Conservation (phyloP, 805 yeast genomes). For the Kodamaea jinghongensis region DNA sequence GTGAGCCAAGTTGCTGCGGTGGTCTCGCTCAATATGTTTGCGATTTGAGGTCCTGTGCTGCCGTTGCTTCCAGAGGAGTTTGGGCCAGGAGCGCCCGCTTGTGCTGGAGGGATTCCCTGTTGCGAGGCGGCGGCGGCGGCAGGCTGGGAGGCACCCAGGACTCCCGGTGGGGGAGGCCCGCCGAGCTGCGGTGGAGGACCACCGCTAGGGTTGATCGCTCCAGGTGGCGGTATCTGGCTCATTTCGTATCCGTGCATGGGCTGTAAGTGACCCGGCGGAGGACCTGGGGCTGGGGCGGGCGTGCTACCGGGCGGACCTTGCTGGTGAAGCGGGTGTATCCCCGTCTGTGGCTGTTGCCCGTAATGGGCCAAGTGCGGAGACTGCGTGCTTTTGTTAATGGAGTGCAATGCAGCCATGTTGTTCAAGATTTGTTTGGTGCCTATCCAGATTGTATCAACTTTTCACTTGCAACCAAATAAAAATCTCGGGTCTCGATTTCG, state of each 20-base stretch:
- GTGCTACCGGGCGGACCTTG: no score
- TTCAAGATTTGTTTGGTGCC: conserved; percentile 1
- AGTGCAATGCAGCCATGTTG: conserved; percentile 10
- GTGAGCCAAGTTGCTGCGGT: conserved; percentile 87
- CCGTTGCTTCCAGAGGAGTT: conserved; percentile 3
- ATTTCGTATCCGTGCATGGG: conserved; percentile 9
- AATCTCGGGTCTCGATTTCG: no score
- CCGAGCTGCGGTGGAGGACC: conserved; percentile 3
- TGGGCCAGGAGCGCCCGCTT: conserved; percentile 3
- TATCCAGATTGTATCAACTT: neutral
- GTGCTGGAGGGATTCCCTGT: neutral
- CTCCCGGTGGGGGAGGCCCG: conserved; percentile 7
- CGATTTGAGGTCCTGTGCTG: conserved; percentile 6
- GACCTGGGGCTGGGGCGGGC: conserved; percentile 1
- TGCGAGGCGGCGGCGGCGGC: no score
- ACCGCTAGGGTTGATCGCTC: conserved; percentile 2
- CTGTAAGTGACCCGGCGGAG: conserved; percentile 1
- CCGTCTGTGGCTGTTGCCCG: conserved; percentile 2
- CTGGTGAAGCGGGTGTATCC: neutral
- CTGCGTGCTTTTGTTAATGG: conserved; percentile 8
- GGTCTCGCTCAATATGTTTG: conserved; percentile 40
- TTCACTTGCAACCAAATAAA: neutral
- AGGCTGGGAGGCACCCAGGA: neutral
- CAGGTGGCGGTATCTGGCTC: conserved; percentile 8
- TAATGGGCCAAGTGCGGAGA: conserved; percentile 8